phyloP scores from a whole-genome alignment of 371 early-diverging fungal genomes.

The Amoeboaphelidium occidentale region DNA sequence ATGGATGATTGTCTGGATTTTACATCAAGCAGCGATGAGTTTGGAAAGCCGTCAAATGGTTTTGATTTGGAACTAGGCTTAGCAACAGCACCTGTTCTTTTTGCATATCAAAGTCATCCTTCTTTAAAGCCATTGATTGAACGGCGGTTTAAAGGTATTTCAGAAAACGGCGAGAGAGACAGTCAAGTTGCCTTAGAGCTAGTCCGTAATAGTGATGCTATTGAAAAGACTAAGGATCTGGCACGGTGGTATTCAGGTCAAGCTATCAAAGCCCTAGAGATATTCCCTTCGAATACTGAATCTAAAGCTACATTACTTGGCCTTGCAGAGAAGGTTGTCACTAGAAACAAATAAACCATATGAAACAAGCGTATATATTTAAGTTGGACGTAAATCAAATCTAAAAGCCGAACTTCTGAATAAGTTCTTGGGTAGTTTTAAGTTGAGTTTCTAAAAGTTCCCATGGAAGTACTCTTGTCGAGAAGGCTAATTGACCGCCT shows the following conservation, averaged over 20 bases:
- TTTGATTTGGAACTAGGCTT: conserved; percentile 62
- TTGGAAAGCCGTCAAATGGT: conserved; percentile 62
- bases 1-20: conserved; percentile 84
- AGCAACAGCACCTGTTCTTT: conserved; percentile 80
- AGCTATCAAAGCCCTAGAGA: not conserved
- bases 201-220: too few relatives aligned
- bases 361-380: too few relatives aligned
- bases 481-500: too few relatives aligned
- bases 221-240: not conserved
- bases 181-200: too few relatives aligned
- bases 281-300: not conserved
- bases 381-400: too few relatives aligned
- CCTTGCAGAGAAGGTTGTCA: not conserved
- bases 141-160: conserved; percentile 49
- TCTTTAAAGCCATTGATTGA: conserved; percentile 57
- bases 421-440: too few relatives aligned
- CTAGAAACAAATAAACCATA: not conserved
- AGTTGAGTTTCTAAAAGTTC: too few relatives aligned
- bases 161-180: too few relatives aligned
- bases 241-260: not conserved
- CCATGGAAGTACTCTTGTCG: too few relatives aligned
- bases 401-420: too few relatives aligned
- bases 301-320: not conserved
- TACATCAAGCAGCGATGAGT: conserved; percentile 37
- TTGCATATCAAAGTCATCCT: conserved; percentile 66